A percentile compares a stretch with the other conserved stretches of the same genome.
Evolutionary conservation across 1,284 basidiomycete genomes (phyloP).

Genomic region (Sanghuangporus baumii): DNA sequence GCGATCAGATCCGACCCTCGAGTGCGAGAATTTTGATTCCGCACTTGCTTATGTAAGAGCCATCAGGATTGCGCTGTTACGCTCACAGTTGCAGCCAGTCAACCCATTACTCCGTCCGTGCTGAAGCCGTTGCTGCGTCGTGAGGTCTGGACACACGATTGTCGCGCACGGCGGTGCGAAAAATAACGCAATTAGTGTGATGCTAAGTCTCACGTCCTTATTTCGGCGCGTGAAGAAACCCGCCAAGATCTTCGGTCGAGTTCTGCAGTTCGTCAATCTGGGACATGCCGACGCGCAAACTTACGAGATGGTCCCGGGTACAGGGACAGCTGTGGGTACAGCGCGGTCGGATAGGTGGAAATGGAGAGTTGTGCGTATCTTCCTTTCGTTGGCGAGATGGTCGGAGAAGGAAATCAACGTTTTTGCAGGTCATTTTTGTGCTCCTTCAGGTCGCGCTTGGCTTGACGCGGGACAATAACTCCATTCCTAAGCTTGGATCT

Average conservation of each 20-base stretch:
- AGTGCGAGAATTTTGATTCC: not conserved
- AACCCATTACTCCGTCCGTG: too few species aligned
- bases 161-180: not conserved
- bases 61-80: not conserved
- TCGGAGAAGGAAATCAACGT: not conserved
- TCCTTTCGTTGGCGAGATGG: not conserved
- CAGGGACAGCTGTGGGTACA: not conserved
- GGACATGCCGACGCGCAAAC: not conserved
- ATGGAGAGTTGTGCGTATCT: conserved; percentile 1
- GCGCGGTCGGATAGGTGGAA: not conserved
- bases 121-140: not conserved
- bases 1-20: too few species aligned
- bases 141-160: not conserved
- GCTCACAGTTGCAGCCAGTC: too few species aligned
- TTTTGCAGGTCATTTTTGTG: conserved; percentile 9
- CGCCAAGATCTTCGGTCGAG: not conserved
- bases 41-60: not conserved
- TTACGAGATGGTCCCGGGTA: not conserved
- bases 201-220: conserved; percentile 3
- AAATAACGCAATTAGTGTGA: not conserved
- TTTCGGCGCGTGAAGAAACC: conserved; percentile 13
- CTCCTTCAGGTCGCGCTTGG: conserved; percentile 8
- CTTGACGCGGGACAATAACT: not conserved
- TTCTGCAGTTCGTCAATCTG: not conserved
- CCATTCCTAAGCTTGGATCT: not conserved